A percentile compares a stretch with the other conserved stretches of the same genome.
Conservation (phyloP, 2,329 filamentous ascomycete genomes). For the Xylaria sp. region DNA sequence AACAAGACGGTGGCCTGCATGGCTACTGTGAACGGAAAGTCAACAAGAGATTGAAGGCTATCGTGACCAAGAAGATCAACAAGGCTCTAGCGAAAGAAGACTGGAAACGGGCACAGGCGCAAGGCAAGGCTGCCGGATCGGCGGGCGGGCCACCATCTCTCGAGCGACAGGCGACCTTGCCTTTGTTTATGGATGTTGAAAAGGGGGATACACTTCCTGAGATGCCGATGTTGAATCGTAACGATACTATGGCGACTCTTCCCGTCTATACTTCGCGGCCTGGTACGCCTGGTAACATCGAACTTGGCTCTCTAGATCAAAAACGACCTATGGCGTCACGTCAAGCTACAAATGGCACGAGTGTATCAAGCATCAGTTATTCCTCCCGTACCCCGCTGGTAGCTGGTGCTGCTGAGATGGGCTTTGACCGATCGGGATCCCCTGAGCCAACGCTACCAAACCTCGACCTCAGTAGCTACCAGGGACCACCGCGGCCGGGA, state of each 20-base stretch:
- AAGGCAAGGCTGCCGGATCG: constrained; percentile 62
- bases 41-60: constrained; percentile 82
- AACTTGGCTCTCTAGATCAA: constrained; percentile 63
- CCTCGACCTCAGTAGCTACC: constrained; percentile 45
- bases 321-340: constrained; percentile 60
- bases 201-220: constrained; percentile 63
- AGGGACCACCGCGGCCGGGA: constrained; percentile 49
- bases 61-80: constrained; percentile 87
- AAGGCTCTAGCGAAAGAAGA: constrained; percentile 86
- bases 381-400: constrained; percentile 72
- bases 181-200: constrained; percentile 62
- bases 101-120: constrained; percentile 64
- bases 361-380: constrained; percentile 68
- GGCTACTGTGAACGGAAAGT: constrained; percentile 93
- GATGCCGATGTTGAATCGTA: constrained; percentile 69
- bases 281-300: constrained; percentile 60
- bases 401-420: constrained; percentile 68
- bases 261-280: constrained; percentile 71
- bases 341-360: constrained; percentile 58
- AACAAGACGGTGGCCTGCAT: constrained; percentile 79
- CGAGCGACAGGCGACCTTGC: constrained; percentile 73
- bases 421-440: constrained; percentile 56
- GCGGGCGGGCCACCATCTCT: constrained; percentile 62
- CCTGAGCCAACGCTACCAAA: constrained; percentile 52
- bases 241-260: constrained; percentile 69